phyloP scores from a whole-genome alignment of 202 grass and related monocot species.

The Zizania palustris region DNA sequence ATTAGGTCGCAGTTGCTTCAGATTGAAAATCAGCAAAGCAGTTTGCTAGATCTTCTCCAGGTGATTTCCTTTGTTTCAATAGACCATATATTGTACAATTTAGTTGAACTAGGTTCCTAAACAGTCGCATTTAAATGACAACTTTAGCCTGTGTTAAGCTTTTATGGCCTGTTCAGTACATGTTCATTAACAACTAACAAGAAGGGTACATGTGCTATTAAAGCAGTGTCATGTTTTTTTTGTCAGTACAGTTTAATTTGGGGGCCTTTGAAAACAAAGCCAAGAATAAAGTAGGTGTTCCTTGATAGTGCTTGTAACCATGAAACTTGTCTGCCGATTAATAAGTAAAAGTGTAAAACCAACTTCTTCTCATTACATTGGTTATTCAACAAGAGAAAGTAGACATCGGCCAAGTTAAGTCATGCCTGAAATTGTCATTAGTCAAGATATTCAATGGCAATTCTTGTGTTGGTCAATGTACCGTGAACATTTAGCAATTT shows the following conservation, averaged over 20 bases:
- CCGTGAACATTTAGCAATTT: slow-evolving; percentile 17
- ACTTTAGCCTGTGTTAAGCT: not conserved
- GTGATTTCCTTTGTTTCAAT: slow-evolving; percentile 44
- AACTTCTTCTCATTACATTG: not conserved
- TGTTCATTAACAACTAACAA: slow-evolving; percentile 27
- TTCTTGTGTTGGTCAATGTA: slow-evolving; percentile 25
- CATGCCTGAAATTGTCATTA: not conserved
- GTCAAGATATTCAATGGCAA: not conserved
- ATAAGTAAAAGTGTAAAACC: not conserved
- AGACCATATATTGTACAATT: slow-evolving; percentile 24
- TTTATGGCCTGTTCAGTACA: not conserved
- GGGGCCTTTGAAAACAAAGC: too few species aligned
- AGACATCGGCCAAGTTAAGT: not conserved
- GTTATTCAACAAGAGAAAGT: not conserved
- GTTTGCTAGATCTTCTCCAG: slow-evolving; percentile 92
- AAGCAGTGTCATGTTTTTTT: not conserved
- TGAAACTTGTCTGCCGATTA: not conserved
- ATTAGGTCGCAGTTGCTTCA: slow-evolving; percentile 78
- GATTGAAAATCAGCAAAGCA: slow-evolving; percentile 91
- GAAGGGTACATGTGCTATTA: slow-evolving; percentile 4
- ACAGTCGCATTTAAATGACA: slow-evolving; percentile 11
- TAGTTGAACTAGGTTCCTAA: not conserved
- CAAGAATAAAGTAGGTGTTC: not conserved
- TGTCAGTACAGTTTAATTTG: too few species aligned
- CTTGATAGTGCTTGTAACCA: not conserved